These are phyloP conservation scores for Ocimum tenuiflorum DNA, from an alignment of 257 asterid genomes.

Conservation along the genomic window DNA sequence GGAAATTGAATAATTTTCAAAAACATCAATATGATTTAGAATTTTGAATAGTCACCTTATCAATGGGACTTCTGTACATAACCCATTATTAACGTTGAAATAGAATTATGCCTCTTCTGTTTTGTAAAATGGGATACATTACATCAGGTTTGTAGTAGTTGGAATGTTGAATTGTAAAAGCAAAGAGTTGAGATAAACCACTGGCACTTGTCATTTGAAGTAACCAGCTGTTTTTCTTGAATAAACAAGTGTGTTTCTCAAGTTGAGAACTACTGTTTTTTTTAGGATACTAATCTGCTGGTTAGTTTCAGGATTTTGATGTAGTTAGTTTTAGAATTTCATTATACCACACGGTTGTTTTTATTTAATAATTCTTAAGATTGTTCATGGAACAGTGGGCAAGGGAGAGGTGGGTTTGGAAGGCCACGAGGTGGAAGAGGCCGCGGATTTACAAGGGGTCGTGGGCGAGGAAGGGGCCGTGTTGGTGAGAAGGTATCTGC, in stretches of 20 bases:
- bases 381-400: conserved; percentile 27
- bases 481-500: conserved; percentile 47
- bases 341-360: not conserved
- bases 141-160: too few species aligned
- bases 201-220: not conserved
- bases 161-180: too few species aligned
- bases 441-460: conserved; percentile 33
- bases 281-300: not conserved
- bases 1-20: not conserved
- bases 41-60: not conserved
- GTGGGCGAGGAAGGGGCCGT: conserved; percentile 34
- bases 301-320: too few species aligned
- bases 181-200: not conserved
- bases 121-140: too few species aligned
- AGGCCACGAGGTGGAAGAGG: conserved; percentile 51
- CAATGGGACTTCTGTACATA: not conserved
- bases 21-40: not conserved
- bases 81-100: not conserved
- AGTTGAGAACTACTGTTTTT: not conserved
- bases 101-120: not conserved
- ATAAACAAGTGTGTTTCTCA: not conserved
- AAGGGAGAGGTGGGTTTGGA: conserved; percentile 46
- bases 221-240: not conserved
- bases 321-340: too few species aligned
- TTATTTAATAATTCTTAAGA: not conserved